phyloP scores from a whole-genome alignment of 345 rosid species.

The Fremontodendron californicum region DNA sequence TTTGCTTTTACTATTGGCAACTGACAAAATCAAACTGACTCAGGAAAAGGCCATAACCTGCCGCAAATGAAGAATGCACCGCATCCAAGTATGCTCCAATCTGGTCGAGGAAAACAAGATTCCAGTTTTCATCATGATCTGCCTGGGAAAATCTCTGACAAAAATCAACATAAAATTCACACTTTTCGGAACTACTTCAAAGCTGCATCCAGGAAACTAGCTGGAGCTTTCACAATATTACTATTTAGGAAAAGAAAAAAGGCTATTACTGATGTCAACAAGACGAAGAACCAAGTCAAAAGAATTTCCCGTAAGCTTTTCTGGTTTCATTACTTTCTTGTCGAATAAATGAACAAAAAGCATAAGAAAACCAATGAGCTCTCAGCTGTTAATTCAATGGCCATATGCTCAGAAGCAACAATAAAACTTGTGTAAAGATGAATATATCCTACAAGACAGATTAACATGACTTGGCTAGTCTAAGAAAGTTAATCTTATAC shows the following conservation, averaged over 20 bases:
- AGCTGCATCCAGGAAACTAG: slow-evolving; percentile 45
- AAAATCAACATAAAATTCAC: slow-evolving; percentile 8
- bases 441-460: too few relatives aligned
- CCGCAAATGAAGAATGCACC: slow-evolving; percentile 45
- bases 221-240: slow-evolving; percentile 35
- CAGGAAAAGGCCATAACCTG: background rate
- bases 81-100: slow-evolving; percentile 9
- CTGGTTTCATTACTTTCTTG: background rate
- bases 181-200: slow-evolving; percentile 24
- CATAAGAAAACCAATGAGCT: background rate
- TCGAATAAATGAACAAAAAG: background rate
- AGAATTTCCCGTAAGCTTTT: slow-evolving; percentile 52
- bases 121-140: slow-evolving; percentile 10
- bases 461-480: background rate
- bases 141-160: background rate
- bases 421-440: too few relatives aligned
- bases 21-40: background rate
- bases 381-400: background rate
- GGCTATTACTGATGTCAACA: slow-evolving; percentile 1
- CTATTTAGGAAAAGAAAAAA: slow-evolving; percentile 24
- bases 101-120: slow-evolving; percentile 19
- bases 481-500: background rate
- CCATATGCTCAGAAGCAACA: background rate
- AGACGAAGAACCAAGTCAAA: slow-evolving; percentile 19
- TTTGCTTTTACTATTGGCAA: background rate